phyloP scores from a whole-genome alignment of 345 rosid species.

The Linum trigynum region DNA sequence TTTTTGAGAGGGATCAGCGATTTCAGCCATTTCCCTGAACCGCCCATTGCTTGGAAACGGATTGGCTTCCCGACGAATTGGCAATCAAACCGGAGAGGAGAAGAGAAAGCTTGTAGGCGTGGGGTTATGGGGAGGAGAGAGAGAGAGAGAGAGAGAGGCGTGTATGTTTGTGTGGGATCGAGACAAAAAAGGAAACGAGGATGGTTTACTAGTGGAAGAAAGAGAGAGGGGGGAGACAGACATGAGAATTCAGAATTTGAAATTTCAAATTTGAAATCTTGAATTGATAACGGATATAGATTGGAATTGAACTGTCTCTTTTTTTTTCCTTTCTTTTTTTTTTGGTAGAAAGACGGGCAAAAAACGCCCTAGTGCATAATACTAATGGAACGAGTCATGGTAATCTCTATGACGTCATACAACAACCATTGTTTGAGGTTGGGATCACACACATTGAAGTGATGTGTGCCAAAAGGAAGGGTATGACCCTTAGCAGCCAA shows the following conservation, averaged over 20 bases:
- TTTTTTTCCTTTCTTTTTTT: no score
- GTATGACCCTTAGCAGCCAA: no score
- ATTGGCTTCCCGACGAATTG: no score
- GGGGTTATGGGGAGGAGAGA: neutral
- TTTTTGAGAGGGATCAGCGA: constrained; percentile 46
- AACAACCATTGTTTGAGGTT: no score
- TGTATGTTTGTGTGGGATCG: neutral
- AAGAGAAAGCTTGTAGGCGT: neutral
- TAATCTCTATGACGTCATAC: no score
- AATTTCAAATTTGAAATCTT: constrained; percentile 40
- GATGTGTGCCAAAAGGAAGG: no score
- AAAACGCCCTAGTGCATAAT: no score
- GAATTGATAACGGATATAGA: constrained; percentile 21
- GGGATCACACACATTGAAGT: no score
- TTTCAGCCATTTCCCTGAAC: constrained; percentile 67
- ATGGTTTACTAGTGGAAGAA: neutral
- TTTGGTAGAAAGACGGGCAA: no score
- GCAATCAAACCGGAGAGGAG: neutral
- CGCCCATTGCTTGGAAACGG: constrained; percentile 37
- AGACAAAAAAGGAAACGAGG: constrained; percentile 11
- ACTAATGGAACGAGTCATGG: no score
- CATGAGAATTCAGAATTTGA: constrained; percentile 24
- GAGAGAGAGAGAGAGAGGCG: neutral
- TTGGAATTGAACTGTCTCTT: neutral
- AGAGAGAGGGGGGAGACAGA: neutral